Percentiles rank a stretch among this genome's conserved stretches.
phyloP scores from a whole-genome alignment of 1,284 basidiomycete species.

The Uromyces viciae-fabae region DNA sequence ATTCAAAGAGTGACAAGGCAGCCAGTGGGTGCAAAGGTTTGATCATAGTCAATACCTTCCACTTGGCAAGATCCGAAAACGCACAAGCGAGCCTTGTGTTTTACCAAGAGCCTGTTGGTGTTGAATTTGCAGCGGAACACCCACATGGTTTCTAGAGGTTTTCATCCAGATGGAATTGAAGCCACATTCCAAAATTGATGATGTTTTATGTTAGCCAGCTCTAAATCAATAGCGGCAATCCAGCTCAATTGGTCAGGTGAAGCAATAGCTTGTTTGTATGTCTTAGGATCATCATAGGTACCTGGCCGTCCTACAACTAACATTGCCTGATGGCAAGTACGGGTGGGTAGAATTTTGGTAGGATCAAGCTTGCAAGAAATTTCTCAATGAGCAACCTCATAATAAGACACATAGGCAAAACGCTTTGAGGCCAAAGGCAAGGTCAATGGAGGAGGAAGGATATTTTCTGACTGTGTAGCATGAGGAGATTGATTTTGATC shows the following conservation, averaged over 20 bases:
- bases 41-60: background rate
- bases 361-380: too few species aligned
- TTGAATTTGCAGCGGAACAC: background rate
- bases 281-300: constrained; percentile 1
- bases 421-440: too few species aligned
- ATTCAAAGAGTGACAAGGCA: background rate
- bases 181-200: background rate
- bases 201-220: background rate
- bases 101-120: background rate
- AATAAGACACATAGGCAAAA: too few species aligned
- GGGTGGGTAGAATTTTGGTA: too few species aligned
- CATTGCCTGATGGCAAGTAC: too few species aligned
- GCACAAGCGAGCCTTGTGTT: background rate
- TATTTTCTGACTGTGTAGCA: too few species aligned
- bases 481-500: too few species aligned
- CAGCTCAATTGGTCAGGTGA: background rate
- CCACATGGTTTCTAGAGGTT: background rate
- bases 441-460: too few species aligned
- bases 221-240: background rate
- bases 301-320: too few species aligned
- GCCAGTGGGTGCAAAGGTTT: constrained; percentile 5
- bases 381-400: too few species aligned
- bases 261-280: background rate
- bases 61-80: background rate
- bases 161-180: background rate